Conservation (phyloP, 2,329 filamentous ascomycete genomes). For the Penicillium hesseltinei region DNA sequence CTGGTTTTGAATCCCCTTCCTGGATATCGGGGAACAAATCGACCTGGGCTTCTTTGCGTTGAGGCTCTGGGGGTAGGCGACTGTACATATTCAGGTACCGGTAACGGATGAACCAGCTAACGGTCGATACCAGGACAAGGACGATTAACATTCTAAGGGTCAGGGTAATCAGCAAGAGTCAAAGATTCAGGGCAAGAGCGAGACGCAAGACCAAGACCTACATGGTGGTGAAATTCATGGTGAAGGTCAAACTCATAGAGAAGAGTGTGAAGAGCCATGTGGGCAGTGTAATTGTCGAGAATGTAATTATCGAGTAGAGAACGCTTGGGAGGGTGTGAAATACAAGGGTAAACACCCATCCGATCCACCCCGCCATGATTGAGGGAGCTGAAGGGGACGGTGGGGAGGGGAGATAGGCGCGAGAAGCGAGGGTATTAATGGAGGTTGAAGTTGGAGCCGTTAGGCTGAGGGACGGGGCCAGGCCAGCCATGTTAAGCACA, state of each 20-base stretch:
- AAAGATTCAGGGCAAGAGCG: background rate
- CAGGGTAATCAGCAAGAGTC: slow-evolving; percentile 7
- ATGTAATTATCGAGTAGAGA: slow-evolving; percentile 77
- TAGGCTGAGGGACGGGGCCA: slow-evolving; percentile 24
- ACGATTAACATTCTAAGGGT: slow-evolving; percentile 68
- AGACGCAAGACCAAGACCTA: slow-evolving; percentile 47
- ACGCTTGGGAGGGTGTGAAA: slow-evolving; percentile 56
- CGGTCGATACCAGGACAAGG: slow-evolving; percentile 72
- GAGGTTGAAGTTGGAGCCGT: slow-evolving; percentile 18
- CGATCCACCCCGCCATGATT: slow-evolving; percentile 46
- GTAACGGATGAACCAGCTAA: slow-evolving; percentile 93
- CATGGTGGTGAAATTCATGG: slow-evolving; percentile 97
- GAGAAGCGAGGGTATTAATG: slow-evolving; percentile 11
- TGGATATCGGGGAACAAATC: slow-evolving; percentile 93
- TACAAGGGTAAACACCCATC: slow-evolving; percentile 50
- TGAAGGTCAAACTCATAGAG: slow-evolving; percentile 91
- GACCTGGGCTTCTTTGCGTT: slow-evolving; percentile 91
- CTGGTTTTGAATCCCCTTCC: slow-evolving; percentile 84
- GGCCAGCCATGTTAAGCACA: slow-evolving; percentile 13
- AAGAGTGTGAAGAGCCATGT: slow-evolving; percentile 86
- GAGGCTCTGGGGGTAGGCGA: slow-evolving; percentile 86
- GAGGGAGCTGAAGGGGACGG: slow-evolving; percentile 32
- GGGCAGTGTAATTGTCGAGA: slow-evolving; percentile 83
- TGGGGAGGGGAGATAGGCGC: slow-evolving; percentile 24
- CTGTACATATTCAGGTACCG: slow-evolving; percentile 97